A percentile compares a stretch with the other conserved stretches of the same genome.
Conservation (phyloP, 2,329 filamentous ascomycete species). For the Pseudogymnoascus sp. region DNA sequence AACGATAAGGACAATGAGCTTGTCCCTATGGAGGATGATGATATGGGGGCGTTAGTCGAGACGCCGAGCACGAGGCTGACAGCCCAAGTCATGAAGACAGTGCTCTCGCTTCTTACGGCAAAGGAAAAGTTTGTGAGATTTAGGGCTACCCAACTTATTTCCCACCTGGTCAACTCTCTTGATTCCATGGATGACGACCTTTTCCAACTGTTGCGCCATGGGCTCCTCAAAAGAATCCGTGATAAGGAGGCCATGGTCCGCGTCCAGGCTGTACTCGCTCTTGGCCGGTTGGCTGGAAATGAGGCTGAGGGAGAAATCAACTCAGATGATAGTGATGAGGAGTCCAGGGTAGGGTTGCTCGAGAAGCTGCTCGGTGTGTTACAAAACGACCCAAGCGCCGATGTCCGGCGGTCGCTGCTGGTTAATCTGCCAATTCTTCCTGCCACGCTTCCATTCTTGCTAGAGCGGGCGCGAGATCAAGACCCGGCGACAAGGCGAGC, state of each 20-base stretch:
- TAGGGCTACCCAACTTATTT: slow-evolving; percentile 80
- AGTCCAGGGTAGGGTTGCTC: slow-evolving; percentile 63
- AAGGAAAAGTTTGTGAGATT: slow-evolving; percentile 94
- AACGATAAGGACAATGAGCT: slow-evolving; percentile 66
- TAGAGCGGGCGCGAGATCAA: slow-evolving; percentile 85
- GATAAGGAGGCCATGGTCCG: slow-evolving; percentile 93
- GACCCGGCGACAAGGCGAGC: slow-evolving; percentile 78
- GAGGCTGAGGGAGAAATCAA: slow-evolving; percentile 65
- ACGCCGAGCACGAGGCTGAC: slow-evolving; percentile 79
- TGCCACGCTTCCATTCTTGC: slow-evolving; percentile 73
- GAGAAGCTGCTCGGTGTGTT: slow-evolving; percentile 81
- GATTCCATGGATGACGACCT: slow-evolving; percentile 88
- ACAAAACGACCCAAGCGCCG: slow-evolving; percentile 89
- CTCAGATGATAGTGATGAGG: slow-evolving; percentile 65
- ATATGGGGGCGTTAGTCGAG: slow-evolving; percentile 66
- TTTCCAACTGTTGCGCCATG: slow-evolving; percentile 74
- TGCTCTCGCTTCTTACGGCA: slow-evolving; percentile 69
- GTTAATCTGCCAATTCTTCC: slow-evolving; percentile 85
- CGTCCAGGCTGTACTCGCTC: slow-evolving; percentile 82
- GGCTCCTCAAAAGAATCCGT: slow-evolving; percentile 75
- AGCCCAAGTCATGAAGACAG: slow-evolving; percentile 62
- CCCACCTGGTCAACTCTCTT: slow-evolving; percentile 86
- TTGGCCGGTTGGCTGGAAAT: slow-evolving; percentile 78
- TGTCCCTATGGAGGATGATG: slow-evolving; percentile 54
- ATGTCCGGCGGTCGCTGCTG: slow-evolving; percentile 82